phyloP scores from a whole-genome alignment of 371 early-diverging fungal genomes.

The Mucor irregularis region DNA sequence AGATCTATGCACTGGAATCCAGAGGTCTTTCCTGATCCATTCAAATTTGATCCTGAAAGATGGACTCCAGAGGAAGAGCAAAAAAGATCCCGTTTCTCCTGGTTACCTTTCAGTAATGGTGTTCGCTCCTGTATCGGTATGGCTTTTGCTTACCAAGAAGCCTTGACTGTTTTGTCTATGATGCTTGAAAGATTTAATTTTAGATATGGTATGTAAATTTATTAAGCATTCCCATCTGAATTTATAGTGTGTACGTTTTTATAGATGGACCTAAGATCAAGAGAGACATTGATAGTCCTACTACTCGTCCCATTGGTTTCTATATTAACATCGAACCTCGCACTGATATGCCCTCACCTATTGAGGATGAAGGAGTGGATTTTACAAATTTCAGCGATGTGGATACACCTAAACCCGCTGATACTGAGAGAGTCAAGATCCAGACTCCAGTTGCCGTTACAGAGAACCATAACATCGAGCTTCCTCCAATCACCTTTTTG shows the following conservation, averaged over 20 bases:
- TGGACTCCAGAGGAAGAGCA: conserved; percentile 53
- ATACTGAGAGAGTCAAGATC: no score
- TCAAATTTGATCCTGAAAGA: conserved; percentile 56
- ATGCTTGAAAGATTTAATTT: conserved; percentile 42
- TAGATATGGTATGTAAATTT: conserved; percentile 25
- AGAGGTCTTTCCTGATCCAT: conserved; percentile 44
- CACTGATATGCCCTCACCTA: conserved; percentile 30
- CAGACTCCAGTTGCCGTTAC: neutral
- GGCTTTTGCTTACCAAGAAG: conserved; percentile 58
- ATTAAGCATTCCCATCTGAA: no score
- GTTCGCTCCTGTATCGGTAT: conserved; percentile 50
- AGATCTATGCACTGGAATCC: conserved; percentile 44
- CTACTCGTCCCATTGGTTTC: conserved; percentile 37
- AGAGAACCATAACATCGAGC: neutral
- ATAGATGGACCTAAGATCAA: no score
- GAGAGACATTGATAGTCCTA: no score
- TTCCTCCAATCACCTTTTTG: conserved; percentile 47
- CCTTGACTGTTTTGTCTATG: conserved; percentile 52
- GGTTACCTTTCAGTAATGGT: conserved; percentile 56
- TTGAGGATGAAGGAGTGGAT: no score
- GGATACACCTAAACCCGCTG: no score
- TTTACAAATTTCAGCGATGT: no score
- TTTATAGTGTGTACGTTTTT: no score
- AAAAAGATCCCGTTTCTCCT: conserved; percentile 47
- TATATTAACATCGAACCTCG: conserved; percentile 35